Evolutionary conservation across 306 rosid genomes (phyloP).

Genomic region (Phaseolus lunatus): DNA sequence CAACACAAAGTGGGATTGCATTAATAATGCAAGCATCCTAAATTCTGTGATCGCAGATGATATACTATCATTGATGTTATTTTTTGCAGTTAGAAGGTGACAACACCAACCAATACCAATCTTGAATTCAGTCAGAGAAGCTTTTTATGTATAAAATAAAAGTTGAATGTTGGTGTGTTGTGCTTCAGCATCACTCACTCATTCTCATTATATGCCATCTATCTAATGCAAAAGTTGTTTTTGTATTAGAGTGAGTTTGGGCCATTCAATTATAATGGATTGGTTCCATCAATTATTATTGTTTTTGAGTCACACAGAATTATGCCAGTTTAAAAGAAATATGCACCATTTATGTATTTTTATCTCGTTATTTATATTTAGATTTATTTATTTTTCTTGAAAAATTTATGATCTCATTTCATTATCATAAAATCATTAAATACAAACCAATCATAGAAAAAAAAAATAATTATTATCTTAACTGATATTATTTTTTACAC

Average conservation of each 20-base stretch:
- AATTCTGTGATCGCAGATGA: conserved; percentile 40
- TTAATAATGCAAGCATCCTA: conserved; percentile 51
- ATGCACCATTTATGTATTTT: no score
- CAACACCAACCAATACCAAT: conserved; percentile 31
- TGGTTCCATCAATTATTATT: no score
- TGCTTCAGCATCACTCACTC: conserved; percentile 28
- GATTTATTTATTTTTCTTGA: no score
- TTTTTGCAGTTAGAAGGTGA: conserved; percentile 36
- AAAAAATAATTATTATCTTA: no score
- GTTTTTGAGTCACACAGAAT: no score
- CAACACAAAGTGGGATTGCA: conserved; percentile 6
- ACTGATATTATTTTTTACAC: no score
- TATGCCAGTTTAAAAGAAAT: no score
- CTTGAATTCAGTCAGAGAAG: conserved; percentile 29
- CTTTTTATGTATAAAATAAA: background rate
- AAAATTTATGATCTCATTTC: no score
- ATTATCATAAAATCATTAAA: no score
- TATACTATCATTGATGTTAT: conserved; percentile 29
- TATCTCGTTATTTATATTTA: no score
- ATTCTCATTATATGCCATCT: background rate
- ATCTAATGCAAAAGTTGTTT: background rate
- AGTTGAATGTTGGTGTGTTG: conserved; percentile 28
- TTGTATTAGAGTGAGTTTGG: background rate
- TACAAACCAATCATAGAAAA: no score
- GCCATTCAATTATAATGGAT: background rate